Percentiles rank a stretch among this genome's conserved stretches.
Evolutionary conservation across 768 basidiomycete genomes (phyloP).

Genomic region (Peribolospora baueri): DNA sequence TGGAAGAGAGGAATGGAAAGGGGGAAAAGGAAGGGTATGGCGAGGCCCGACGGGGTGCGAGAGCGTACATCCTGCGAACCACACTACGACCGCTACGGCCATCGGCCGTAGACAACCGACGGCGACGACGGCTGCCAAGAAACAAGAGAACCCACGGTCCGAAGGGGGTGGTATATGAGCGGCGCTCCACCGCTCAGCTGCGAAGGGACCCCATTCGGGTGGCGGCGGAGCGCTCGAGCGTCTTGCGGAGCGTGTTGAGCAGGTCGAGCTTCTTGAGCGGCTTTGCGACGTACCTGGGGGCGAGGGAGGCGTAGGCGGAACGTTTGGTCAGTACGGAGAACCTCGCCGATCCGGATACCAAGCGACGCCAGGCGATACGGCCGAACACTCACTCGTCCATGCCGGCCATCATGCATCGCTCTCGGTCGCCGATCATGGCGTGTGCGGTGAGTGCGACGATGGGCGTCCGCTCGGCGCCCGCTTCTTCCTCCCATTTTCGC

Average conservation of each 20-base stretch:
- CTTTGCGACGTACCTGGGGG: conserved; percentile 17
- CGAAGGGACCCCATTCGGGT: too few species aligned
- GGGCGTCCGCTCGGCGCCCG: conserved; percentile 46
- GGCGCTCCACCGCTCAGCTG: too few species aligned
- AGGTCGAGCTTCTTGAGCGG: conserved; percentile 16
- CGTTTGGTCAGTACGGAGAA: neutral
- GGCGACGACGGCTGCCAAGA: too few species aligned
- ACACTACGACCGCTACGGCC: too few species aligned
- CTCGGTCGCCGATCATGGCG: conserved; percentile 80
- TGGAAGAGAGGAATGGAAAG: too few species aligned
- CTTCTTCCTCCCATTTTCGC: conserved; percentile 53
- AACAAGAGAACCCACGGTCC: too few species aligned
- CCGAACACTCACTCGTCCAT: conserved; percentile 24
- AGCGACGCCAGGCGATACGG: neutral
- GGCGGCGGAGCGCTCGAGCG: too few species aligned
- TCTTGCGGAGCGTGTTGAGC: conserved; percentile 13
- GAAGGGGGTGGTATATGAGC: too few species aligned
- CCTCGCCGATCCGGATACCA: conserved; percentile 1
- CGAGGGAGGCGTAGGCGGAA: neutral
- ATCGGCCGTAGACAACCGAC: too few species aligned
- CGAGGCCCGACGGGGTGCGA: too few species aligned
- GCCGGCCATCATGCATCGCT: conserved; percentile 49
- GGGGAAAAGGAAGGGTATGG: too few species aligned
- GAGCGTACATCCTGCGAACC: too few species aligned
- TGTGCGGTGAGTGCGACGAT: conserved; percentile 95